These are phyloP conservation scores for Marchantia paleacea DNA, from an alignment of 225 moss, liverwort and hornwort species.

Conservation along the genomic window DNA sequence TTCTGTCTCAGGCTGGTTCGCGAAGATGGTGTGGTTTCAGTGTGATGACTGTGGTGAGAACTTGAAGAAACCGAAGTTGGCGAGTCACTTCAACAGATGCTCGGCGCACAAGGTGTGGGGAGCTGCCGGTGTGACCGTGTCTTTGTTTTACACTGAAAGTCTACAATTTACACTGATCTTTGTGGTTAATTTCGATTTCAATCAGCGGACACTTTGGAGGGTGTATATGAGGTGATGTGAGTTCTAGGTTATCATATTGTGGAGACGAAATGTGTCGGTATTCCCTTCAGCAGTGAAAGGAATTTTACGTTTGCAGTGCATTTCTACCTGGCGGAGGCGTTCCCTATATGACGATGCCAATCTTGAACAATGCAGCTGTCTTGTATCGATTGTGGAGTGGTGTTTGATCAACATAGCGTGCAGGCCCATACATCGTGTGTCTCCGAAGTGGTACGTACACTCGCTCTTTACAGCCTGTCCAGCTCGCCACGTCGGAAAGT, in stretches of 20 bases:
- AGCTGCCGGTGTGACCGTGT: not conserved
- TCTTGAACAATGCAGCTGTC: constrained; percentile 58
- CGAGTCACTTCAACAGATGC: constrained; percentile 70
- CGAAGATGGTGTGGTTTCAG: constrained; percentile 97
- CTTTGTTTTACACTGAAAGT: not conserved
- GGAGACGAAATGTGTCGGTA: not conserved
- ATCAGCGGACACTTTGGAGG: not conserved
- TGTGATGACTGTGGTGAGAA: constrained; percentile 98
- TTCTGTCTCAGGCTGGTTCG: not conserved
- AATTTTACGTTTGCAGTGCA: not conserved
- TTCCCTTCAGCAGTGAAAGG: not conserved
- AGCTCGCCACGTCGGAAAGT: not conserved
- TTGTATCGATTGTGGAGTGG: constrained; percentile 95
- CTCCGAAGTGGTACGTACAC: constrained; percentile 64
- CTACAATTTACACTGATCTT: too few species aligned
- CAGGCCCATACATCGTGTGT: constrained; percentile 89
- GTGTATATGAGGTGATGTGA: not conserved
- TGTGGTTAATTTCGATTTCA: not conserved
- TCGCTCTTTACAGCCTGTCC: not conserved
- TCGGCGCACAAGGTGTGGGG: constrained; percentile 62
- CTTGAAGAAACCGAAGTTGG: constrained; percentile 91
- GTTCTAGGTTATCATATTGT: not conserved
- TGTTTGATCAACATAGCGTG: constrained; percentile 86
- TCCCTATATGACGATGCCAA: not conserved
- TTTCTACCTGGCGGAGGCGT: not conserved